A percentile compares a stretch with the other conserved stretches of the same genome.
These are phyloP conservation scores for Dendrobium chrysotoxum DNA, from an alignment of 106 monocot genomes.

Conservation along the genomic window DNA sequence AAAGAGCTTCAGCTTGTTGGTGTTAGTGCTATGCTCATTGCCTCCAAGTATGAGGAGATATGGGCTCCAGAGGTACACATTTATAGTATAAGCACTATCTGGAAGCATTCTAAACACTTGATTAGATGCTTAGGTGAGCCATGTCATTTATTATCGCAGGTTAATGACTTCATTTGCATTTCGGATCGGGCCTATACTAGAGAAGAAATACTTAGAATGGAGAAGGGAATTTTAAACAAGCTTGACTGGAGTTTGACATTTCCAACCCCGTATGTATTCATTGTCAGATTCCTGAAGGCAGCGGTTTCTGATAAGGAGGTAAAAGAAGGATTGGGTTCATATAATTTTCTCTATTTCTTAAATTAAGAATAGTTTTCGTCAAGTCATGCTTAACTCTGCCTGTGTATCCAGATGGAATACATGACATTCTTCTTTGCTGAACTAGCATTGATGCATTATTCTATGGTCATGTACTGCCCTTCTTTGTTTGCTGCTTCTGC, in stretches of 20 bases:
- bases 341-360: no score
- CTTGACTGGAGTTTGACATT: slow-evolving; percentile 68
- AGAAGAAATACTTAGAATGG: slow-evolving; percentile 39
- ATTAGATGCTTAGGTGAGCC: no score
- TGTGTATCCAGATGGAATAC: slow-evolving; percentile 30
- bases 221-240: slow-evolving; percentile 55
- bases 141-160: slow-evolving; percentile 15
- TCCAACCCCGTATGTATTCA: slow-evolving; percentile 62
- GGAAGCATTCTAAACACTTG: no score
- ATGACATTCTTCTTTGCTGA: slow-evolving; percentile 71
- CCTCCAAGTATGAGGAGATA: slow-evolving; percentile 81
- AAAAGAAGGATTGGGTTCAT: neutral
- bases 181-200: slow-evolving; percentile 50
- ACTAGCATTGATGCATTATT: slow-evolving; percentile 54
- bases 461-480: slow-evolving; percentile 26
- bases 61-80: slow-evolving; percentile 59
- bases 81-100: neutral
- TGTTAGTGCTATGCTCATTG: slow-evolving; percentile 64
- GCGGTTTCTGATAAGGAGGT: slow-evolving; percentile 45
- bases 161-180: slow-evolving; percentile 62
- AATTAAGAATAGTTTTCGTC: no score
- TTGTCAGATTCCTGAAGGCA: slow-evolving; percentile 52
- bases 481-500: slow-evolving; percentile 60
- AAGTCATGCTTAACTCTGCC: no score
- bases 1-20: slow-evolving; percentile 71